Percentiles rank a stretch among this genome's conserved stretches.
These are phyloP conservation scores for Citrullus amarus DNA, from an alignment of 306 rosid genomes.

Conservation along the genomic window DNA sequence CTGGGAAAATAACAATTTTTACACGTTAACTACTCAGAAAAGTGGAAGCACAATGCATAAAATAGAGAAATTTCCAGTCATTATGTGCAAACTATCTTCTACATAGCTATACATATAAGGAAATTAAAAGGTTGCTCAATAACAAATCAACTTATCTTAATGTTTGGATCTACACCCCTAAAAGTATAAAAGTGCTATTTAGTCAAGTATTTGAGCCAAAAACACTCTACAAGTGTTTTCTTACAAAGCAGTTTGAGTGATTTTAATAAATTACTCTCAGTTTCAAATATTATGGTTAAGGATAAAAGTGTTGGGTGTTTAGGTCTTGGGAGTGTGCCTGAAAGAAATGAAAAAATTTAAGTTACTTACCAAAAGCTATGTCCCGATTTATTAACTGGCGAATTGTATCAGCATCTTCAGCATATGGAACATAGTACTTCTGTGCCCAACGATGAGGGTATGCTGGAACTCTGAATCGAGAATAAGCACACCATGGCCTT, in stretches of 20 bases:
- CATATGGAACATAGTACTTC: slow-evolving; percentile 75
- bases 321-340: not conserved
- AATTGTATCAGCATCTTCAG: slow-evolving; percentile 52
- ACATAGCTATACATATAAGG: not conserved
- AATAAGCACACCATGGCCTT: slow-evolving; percentile 84
- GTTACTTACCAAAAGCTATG: slow-evolving; percentile 58
- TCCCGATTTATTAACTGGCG: slow-evolving; percentile 43
- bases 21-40: not conserved
- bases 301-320: not conserved
- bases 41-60: not conserved
- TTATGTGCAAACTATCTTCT: not conserved
- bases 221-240: not conserved
- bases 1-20: slow-evolving; percentile 29
- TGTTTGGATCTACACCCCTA: not conserved
- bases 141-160: not conserved
- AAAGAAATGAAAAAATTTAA: slow-evolving; percentile 5
- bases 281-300: not conserved
- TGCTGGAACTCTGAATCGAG: slow-evolving; percentile 49
- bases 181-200: not conserved
- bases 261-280: not conserved
- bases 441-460: slow-evolving; percentile 89
- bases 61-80: not conserved
- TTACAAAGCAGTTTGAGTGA: not conserved
- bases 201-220: not conserved
- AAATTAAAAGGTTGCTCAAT: not conserved